Conservation (phyloP, 768 basidiomycete genomes). For the Kwoniella dendrophila region DNA sequence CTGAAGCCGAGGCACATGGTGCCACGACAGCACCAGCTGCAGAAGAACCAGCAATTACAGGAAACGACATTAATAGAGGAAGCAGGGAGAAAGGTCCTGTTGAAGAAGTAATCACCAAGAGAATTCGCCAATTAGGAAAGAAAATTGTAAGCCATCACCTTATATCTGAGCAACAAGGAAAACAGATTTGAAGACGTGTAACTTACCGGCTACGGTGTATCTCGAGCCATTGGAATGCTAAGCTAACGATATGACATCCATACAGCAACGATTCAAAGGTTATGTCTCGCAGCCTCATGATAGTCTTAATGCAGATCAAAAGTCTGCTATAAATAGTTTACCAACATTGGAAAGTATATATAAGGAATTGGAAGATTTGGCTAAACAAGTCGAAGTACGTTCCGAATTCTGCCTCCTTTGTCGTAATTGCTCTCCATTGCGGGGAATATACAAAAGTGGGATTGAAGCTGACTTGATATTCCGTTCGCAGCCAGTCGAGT, state of each 20-base stretch:
- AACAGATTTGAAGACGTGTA: too few species aligned
- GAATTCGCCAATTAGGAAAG: slow-evolving; percentile 74
- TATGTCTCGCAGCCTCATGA: slow-evolving; percentile 71
- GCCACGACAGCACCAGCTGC: neutral
- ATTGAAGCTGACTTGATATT: slow-evolving; percentile 3
- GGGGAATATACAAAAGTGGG: too few species aligned
- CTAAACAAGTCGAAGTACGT: slow-evolving; percentile 78
- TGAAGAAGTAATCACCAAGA: slow-evolving; percentile 76
- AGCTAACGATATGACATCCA: neutral
- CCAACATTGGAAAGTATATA: slow-evolving; percentile 74
- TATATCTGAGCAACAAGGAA: neutral
- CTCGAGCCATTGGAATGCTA: neutral
- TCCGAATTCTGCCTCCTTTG: neutral
- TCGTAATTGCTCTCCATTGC: neutral
- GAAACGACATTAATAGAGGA: neutral
- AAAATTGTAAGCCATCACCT: slow-evolving; percentile 66
- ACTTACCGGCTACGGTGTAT: too few species aligned
- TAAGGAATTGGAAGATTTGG: slow-evolving; percentile 81
- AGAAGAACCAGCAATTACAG: neutral
- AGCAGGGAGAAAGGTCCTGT: slow-evolving; percentile 63
- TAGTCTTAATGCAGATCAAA: slow-evolving; percentile 87
- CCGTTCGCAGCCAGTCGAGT: slow-evolving; percentile 29
- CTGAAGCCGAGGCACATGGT: neutral
- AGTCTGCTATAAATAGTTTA: slow-evolving; percentile 69
- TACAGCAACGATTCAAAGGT: slow-evolving; percentile 69